Percentiles rank a stretch among this genome's conserved stretches.
Evolutionary conservation across 495 filamentous ascomycete genomes (phyloP).

Genomic region (Lasiosphaeria hispida): DNA sequence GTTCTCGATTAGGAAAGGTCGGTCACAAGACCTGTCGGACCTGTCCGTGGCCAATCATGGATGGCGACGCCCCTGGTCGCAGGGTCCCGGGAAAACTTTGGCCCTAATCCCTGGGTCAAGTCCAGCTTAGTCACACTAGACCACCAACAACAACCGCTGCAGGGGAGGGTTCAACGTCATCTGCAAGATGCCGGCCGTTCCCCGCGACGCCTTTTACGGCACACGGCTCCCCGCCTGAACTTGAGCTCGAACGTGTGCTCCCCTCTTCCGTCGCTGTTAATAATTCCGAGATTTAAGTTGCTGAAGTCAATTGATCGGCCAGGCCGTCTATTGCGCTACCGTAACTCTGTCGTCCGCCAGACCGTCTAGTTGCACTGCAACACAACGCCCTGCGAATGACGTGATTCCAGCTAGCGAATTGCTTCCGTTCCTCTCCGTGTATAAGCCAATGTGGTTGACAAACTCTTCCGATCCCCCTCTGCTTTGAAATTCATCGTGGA

Average conservation of each 20-base stretch:
- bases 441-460: not conserved
- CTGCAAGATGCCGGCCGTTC: too few relatives aligned
- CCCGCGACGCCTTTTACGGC: too few relatives aligned
- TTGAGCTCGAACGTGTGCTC: too few relatives aligned
- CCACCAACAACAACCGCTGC: not conserved
- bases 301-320: too few relatives aligned
- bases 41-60: constrained; percentile 6
- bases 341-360: too few relatives aligned
- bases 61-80: not conserved
- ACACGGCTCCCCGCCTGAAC: too few relatives aligned
- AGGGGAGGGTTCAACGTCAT: not conserved
- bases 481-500: not conserved
- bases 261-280: too few relatives aligned
- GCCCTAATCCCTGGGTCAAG: not conserved
- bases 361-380: too few relatives aligned
- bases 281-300: too few relatives aligned
- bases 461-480: not conserved
- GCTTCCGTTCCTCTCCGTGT: not conserved
- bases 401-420: constrained; percentile 12
- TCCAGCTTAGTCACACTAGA: not conserved
- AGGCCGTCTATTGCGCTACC: too few relatives aligned
- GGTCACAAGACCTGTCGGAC: not conserved
- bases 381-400: constrained; percentile 12
- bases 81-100: constrained; percentile 1
- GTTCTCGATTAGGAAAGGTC: constrained; percentile 15